Evolutionary conservation across 306 rosid genomes (phyloP).

Genomic region (Dryas drummondii): DNA sequence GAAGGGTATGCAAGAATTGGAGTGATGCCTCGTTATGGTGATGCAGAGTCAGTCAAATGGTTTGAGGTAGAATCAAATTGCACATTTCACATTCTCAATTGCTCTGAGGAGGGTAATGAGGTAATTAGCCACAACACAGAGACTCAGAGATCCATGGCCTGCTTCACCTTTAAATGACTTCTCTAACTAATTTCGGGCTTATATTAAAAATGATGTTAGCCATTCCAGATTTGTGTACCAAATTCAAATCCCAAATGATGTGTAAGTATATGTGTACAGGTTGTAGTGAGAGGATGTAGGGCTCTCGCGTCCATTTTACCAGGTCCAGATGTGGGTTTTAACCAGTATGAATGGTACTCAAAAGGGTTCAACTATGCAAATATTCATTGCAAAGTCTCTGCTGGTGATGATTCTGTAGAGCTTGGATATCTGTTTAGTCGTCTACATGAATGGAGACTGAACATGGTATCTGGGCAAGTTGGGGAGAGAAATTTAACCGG

Average conservation of each 20-base stretch:
- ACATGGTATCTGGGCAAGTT: slow-evolving; percentile 54
- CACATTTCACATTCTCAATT: slow-evolving; percentile 61
- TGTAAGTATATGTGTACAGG: slow-evolving; percentile 30
- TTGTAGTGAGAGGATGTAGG: slow-evolving; percentile 71
- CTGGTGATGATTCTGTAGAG: not conserved
- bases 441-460: slow-evolving; percentile 60
- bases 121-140: slow-evolving; percentile 19
- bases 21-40: slow-evolving; percentile 74
- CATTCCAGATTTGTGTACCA: too few species aligned
- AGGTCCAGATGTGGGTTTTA: slow-evolving; percentile 39
- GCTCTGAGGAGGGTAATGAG: slow-evolving; percentile 59
- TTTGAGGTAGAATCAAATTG: slow-evolving; percentile 57
- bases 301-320: slow-evolving; percentile 55
- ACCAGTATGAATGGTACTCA: slow-evolving; percentile 37
- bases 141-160: too few species aligned
- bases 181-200: too few species aligned
- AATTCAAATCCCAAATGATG: too few species aligned
- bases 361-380: not conserved
- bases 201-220: too few species aligned
- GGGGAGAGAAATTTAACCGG: slow-evolving; percentile 45
- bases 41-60: slow-evolving; percentile 60
- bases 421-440: slow-evolving; percentile 27
- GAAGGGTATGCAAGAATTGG: slow-evolving; percentile 64
- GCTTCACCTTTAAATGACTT: too few species aligned
- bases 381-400: not conserved